Conservation (phyloP, 202 grass and related monocot species). For the Bolboschoenoplectus hybrid region DNA sequence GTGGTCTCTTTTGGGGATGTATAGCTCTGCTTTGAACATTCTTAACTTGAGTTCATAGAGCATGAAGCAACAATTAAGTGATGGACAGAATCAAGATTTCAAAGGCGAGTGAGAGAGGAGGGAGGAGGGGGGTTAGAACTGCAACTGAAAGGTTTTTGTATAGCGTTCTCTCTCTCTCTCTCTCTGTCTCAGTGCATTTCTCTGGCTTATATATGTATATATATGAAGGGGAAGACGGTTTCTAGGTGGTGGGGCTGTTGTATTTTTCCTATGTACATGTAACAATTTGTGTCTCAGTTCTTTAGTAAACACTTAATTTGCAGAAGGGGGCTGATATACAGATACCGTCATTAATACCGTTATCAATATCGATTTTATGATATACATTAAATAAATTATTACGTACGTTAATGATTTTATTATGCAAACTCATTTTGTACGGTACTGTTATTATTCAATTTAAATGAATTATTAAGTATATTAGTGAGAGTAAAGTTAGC, state of each 20-base stretch:
- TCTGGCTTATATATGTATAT: background rate
- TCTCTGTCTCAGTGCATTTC: background rate
- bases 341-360: no score
- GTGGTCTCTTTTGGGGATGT: background rate
- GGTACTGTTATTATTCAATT: no score
- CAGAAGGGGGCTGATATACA: no score
- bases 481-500: no score
- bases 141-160: background rate
- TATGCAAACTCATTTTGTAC: no score
- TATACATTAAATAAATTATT: no score
- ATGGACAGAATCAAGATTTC: background rate
- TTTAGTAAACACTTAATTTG: no score
- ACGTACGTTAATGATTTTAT: no score
- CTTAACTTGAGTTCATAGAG: background rate
- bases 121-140: background rate
- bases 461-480: no score
- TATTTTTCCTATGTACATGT: background rate
- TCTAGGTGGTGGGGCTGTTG: background rate
- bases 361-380: no score
- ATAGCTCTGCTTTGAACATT: slow-evolving; percentile 18
- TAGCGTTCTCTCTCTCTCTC: background rate
- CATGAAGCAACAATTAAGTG: background rate
- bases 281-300: slow-evolving; percentile 5
- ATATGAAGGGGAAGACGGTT: background rate
- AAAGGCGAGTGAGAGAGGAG: background rate